These are phyloP conservation scores for Sugiyamaella qingdaonensis DNA, from an alignment of 805 yeast genomes.

Conservation along the genomic window DNA sequence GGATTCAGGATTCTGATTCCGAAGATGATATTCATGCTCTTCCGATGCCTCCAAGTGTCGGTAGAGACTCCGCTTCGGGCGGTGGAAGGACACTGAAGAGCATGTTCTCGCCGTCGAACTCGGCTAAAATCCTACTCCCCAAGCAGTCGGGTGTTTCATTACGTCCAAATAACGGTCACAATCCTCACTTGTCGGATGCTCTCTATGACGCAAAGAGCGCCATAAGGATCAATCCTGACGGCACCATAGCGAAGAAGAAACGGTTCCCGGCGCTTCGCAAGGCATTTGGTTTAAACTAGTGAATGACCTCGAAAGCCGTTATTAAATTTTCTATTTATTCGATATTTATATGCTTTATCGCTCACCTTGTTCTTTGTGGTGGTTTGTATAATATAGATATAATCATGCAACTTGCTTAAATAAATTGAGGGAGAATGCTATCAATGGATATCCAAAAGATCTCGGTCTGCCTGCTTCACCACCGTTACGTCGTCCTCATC, in stretches of 20 bases:
- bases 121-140: conserved; percentile 26
- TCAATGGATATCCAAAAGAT: conserved; percentile 28
- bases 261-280: conserved; percentile 21
- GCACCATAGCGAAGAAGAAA: conserved; percentile 18
- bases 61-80: not conserved
- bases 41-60: not conserved
- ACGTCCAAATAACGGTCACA: not conserved
- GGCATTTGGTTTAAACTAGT: conserved; percentile 19
- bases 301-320: not conserved
- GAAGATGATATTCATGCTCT: conserved; percentile 26
- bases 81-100: conserved; percentile 17
- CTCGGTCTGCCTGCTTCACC: conserved; percentile 32
- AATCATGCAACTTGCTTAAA: conserved; percentile 1
- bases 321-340: not conserved
- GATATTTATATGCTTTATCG: not conserved
- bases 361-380: not conserved
- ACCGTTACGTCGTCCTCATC: conserved; percentile 26
- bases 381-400: not conserved
- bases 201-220: conserved; percentile 1
- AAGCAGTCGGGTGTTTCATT: conserved; percentile 1
- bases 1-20: conserved; percentile 33
- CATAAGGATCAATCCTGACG: conserved; percentile 6
- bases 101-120: conserved; percentile 30
- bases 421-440: not conserved
- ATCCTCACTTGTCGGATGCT: not conserved